Conservation (phyloP, 345 rosid species). For the Euclidium syriacum region DNA sequence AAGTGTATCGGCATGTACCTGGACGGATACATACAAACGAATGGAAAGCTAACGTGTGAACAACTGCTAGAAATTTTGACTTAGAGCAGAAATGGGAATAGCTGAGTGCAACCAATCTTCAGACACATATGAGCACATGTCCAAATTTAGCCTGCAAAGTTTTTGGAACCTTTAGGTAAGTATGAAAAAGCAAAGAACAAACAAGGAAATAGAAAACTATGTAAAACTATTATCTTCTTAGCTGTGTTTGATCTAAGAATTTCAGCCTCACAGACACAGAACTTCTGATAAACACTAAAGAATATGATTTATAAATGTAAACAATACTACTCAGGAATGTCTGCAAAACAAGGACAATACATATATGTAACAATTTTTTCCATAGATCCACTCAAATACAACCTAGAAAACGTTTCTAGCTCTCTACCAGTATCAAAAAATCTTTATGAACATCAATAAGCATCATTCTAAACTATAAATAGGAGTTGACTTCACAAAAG, state of each 20-base stretch:
- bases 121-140: conserved; percentile 27
- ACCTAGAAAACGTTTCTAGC: background rate
- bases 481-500: background rate
- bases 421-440: background rate
- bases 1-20: conserved; percentile 27
- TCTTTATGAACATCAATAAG: background rate
- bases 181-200: conserved; percentile 5
- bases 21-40: conserved; percentile 18
- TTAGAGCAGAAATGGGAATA: conserved; percentile 32
- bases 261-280: conserved; percentile 6
- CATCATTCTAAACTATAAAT: background rate
- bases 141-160: conserved; percentile 38
- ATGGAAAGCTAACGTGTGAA: conserved; percentile 26
- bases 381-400: background rate
- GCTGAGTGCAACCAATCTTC: conserved; percentile 27
- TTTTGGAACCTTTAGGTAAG: conserved; percentile 27
- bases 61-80: conserved; percentile 20
- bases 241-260: background rate
- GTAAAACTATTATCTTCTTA: background rate
- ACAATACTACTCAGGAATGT: background rate
- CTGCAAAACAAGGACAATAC: conserved; percentile 13
- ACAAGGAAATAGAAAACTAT: background rate
- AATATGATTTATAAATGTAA: background rate
- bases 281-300: background rate
- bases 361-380: background rate